Base-by-base conservation (phyloP, 2,329 filamentous ascomycete genomes). In the Phoma sp. region DNA sequence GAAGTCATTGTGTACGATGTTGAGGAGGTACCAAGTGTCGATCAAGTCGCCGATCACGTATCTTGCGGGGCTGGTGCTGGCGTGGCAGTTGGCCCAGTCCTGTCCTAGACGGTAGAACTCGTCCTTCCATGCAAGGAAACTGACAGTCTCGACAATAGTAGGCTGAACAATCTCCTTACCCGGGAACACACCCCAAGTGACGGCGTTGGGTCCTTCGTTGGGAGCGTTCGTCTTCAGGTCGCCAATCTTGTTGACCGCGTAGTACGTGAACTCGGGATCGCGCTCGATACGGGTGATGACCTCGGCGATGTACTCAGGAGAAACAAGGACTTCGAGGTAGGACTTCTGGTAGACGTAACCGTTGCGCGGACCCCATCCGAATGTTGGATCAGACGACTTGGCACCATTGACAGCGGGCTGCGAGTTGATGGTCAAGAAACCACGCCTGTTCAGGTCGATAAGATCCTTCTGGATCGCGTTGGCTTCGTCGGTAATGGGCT, bases 111-210 rank as follows among this genome's bases (percentile, higher is more conserved):
- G 87, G 81, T 92, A 99, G 14, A 96, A 96, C 77, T 99, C 95
- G 65, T 99, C 95, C 78, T 96, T 96, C 95, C 95, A 99, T 2
- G 95, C 95, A 47, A 99, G 81, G 84, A 99, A 99, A 74, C 91
- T 96, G 74, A 99, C 89, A 15, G 91, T 96, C 79, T 99, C 95
- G 46, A 99, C 95, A 67, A 99, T 97, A n/a, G 95, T 99, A 12
- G 95, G 95, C 76, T 99, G 95, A n/a, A 99, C 93, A 71, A 99
- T 97, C 77, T 99, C 95, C 75, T 98, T 96, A 53, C 95, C 95
- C 0, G 95, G 93, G 80, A 98, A 99, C 28, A 99, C 96, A 76
- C 95, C 95, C 95, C 95, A 99, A 1, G 95, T 99, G 42, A 99
- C 91, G n/a, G 95, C 95, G 68, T 99, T 99, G 30, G 95, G 95